Evolutionary conservation across 139 green algal species (phyloP), one percentile per base, ranked within the genome.

Genomic region (Chlorella sorokiniana): DNA sequence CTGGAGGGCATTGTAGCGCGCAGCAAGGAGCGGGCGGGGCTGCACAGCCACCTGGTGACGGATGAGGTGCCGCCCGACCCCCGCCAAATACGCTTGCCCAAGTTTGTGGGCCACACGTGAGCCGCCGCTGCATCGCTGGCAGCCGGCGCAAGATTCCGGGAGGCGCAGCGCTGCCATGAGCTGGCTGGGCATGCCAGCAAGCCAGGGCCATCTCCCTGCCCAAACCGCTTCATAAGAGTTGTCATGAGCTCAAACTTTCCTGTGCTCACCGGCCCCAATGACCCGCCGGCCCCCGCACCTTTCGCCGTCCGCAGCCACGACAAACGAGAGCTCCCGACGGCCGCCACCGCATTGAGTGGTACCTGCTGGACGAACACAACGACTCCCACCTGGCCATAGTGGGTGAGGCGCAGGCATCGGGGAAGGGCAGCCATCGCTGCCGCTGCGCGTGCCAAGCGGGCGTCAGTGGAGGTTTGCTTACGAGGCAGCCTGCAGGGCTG

Each of bases 371-470:
- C 73, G 61, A 69, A 11, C 20, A 27, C 2, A 59, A 71, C 29
- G 59, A 59, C 38, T 9, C 31, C 29, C 75, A 81, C 59, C 75
- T 82, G 63, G 62, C 76, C 22, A 51, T 82, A 4, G 62, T 82
- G 44, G 76, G 85, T 25, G 82, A 87, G 76, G 83, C 88, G 71
- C 76, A 84, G 27, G 83, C 86, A 0, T 83, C 78, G 38, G 31
- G 83, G 33, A 83, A 91, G 61, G 88, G 88, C 27, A 83, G 88
- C 79, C 88, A 91, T 76, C 54, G 44, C n/a, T 91, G 88, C 63
- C 23, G n/a, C 22, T 65, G 56, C 22, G 56, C 56, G 16, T 65
- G 56, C 18, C 23, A 65, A 65, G n/a, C n/a, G n/a, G n/a, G n/a
- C n/a, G n/a, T n/a, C n/a, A n/a, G n/a, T n/a, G n/a, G n/a, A n/a